These are phyloP conservation scores for Myriosclerotinia scirpicola DNA, from an alignment of 2,329 filamentous ascomycete genomes.

Conservation along the genomic window DNA sequence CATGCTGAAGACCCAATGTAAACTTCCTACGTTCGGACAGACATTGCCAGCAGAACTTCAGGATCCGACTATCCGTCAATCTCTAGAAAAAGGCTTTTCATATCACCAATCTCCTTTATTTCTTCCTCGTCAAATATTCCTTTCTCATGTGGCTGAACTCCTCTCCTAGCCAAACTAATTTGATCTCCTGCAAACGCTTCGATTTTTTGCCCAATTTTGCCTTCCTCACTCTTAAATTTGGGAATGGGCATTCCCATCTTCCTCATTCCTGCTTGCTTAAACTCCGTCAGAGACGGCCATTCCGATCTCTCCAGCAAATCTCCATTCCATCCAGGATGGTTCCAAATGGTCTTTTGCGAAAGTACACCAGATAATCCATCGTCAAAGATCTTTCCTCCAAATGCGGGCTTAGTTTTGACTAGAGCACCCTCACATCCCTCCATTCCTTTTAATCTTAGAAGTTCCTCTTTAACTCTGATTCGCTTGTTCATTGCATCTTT, in stretches of 20 bases:
- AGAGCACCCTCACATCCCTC: background rate
- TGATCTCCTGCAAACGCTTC: background rate
- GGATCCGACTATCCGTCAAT: background rate
- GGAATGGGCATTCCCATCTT: background rate
- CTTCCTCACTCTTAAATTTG: background rate
- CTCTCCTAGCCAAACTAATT: background rate
- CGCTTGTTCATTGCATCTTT: conserved; percentile 8
- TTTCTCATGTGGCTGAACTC: background rate
- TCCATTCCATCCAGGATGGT: background rate
- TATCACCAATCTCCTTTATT: background rate
- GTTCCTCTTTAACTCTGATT: conserved; percentile 10
- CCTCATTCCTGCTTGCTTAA: conserved; percentile 1
- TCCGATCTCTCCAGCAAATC: background rate
- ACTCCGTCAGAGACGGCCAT: conserved; percentile 9
- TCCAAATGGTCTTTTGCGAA: background rate
- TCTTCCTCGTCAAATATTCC: background rate
- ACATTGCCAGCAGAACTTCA: too few relatives aligned
- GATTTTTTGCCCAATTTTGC: background rate
- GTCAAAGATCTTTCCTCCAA: background rate
- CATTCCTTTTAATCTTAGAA: conserved; percentile 6
- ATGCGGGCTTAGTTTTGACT: background rate
- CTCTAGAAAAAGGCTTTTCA: background rate
- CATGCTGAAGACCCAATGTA: background rate
- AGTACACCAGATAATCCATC: background rate
- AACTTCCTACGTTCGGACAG: background rate